Evolutionary conservation across 495 filamentous ascomycete species (phyloP).

Genomic region (Gamarada debralockiae): DNA sequence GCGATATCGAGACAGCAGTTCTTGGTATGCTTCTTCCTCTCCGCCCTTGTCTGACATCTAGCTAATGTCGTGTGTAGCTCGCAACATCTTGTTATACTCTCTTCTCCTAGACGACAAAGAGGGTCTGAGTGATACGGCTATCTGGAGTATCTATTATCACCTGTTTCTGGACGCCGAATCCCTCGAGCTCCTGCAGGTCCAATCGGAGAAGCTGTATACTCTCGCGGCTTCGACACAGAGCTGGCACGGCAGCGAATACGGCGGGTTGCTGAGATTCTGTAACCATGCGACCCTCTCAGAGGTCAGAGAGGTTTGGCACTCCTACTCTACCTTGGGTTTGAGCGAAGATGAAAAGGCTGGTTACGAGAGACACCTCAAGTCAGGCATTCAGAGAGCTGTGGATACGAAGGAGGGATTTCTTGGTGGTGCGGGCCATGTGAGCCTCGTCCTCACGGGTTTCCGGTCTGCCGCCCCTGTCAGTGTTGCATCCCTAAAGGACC

Average conservation of each 20-base stretch:
- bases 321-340: slow-evolving; percentile 19
- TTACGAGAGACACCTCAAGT: slow-evolving; percentile 14
- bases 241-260: slow-evolving; percentile 36
- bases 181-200: slow-evolving; percentile 29
- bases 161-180: slow-evolving; percentile 37
- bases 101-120: slow-evolving; percentile 37
- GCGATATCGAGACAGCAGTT: slow-evolving; percentile 42
- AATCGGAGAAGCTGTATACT: slow-evolving; percentile 35
- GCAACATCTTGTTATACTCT: slow-evolving; percentile 45
- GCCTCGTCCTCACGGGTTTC: slow-evolving; percentile 17
- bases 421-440: no score
- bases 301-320: slow-evolving; percentile 33
- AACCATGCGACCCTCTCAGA: slow-evolving; percentile 29
- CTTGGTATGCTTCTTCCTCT: slow-evolving; percentile 36
- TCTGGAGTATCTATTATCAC: slow-evolving; percentile 57
- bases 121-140: slow-evolving; percentile 14
- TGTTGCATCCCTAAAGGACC: slow-evolving; percentile 13
- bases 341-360: slow-evolving; percentile 9
- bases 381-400: slow-evolving; percentile 17
- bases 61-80: neutral
- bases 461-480: slow-evolving; percentile 28
- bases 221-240: slow-evolving; percentile 30
- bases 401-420: slow-evolving; percentile 10
- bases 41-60: neutral
- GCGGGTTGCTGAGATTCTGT: slow-evolving; percentile 30